phyloP scores from a whole-genome alignment of 495 filamentous ascomycete genomes.

The Penicillium riverlandense region DNA sequence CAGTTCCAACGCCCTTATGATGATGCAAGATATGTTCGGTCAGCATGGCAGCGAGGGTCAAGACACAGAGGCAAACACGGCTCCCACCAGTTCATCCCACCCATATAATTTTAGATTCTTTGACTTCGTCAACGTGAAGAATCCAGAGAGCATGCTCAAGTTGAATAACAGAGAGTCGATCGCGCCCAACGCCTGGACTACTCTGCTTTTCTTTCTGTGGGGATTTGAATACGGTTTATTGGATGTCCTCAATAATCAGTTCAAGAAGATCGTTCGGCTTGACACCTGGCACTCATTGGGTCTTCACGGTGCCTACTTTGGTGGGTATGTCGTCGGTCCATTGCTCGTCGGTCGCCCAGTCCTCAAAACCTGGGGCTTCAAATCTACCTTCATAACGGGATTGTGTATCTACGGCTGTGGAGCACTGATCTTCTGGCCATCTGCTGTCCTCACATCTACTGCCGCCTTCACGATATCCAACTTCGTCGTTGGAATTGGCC shows the following conservation, averaged over 20 bases:
- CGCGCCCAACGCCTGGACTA: constrained; percentile 53
- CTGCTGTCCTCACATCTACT: constrained; percentile 59
- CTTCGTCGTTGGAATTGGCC: constrained; percentile 59
- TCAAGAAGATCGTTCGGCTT: constrained; percentile 42
- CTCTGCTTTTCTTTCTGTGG: constrained; percentile 79
- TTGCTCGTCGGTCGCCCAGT: constrained; percentile 49
- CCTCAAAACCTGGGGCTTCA: constrained; percentile 60
- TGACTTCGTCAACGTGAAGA: constrained; percentile 77
- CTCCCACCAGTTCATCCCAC: constrained; percentile 23
- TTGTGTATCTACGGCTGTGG: constrained; percentile 58
- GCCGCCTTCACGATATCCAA: constrained; percentile 59
- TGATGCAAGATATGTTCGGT: constrained; percentile 30
- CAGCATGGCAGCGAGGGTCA: constrained; percentile 12
- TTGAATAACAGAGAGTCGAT: constrained; percentile 51
- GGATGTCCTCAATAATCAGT: constrained; percentile 61
- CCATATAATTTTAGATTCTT: constrained; percentile 48
- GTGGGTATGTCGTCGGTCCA: constrained; percentile 54
- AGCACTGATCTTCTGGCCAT: constrained; percentile 66
- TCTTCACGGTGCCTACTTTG: constrained; percentile 59
- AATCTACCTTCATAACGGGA: constrained; percentile 57
- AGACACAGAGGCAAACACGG: constrained; percentile 27
- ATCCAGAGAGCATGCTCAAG: constrained; percentile 69
- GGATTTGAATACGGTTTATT: constrained; percentile 81
- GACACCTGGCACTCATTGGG: constrained; percentile 44
- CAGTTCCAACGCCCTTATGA: constrained; percentile 12